phyloP scores from a whole-genome alignment of 352 stramenopile species.

The Phytopythium oedochilum region DNA sequence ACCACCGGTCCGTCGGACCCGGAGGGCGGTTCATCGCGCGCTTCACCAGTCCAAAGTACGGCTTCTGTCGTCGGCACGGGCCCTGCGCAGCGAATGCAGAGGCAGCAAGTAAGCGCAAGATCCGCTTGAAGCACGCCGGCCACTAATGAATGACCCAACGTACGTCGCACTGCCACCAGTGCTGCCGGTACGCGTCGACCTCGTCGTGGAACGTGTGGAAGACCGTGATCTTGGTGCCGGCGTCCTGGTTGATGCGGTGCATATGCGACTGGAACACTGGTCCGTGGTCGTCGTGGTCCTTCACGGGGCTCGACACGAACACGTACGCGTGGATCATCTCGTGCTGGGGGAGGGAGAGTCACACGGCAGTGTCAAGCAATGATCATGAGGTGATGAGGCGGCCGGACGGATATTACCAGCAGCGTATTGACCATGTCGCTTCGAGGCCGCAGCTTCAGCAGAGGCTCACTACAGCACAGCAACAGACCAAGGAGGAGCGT shows the following conservation, averaged over 20 bases:
- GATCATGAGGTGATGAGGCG: no score
- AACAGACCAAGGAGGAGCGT: neutral
- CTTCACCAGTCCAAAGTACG: constrained; percentile 86
- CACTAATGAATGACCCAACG: constrained; percentile 42
- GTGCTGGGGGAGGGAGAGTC: constrained; percentile 46
- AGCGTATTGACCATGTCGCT: constrained; percentile 87
- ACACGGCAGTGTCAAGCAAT: no score
- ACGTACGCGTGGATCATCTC: constrained; percentile 91
- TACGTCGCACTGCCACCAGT: constrained; percentile 86
- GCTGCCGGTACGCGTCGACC: constrained; percentile 79
- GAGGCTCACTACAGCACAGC: constrained; percentile 44
- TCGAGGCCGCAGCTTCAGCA: constrained; percentile 76
- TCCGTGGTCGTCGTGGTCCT: constrained; percentile 85
- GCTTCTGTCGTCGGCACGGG: constrained; percentile 39
- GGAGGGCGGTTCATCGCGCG: constrained; percentile 85
- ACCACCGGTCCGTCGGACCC: constrained; percentile 68
- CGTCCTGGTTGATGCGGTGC: constrained; percentile 65
- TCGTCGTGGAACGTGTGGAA: constrained; percentile 90
- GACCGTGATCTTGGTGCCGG: constrained; percentile 75
- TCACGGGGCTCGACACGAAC: constrained; percentile 73
- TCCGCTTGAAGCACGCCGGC: no score
- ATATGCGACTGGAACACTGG: constrained; percentile 79
- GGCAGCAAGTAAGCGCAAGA: no score
- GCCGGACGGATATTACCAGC: constrained; percentile 36
- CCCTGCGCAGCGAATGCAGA: no score